Evolutionary conservation across 1,284 basidiomycete species (phyloP), one percentile per base, ranked within the genome.

Genomic region (Cutaneotrichosporon cavernicola): DNA sequence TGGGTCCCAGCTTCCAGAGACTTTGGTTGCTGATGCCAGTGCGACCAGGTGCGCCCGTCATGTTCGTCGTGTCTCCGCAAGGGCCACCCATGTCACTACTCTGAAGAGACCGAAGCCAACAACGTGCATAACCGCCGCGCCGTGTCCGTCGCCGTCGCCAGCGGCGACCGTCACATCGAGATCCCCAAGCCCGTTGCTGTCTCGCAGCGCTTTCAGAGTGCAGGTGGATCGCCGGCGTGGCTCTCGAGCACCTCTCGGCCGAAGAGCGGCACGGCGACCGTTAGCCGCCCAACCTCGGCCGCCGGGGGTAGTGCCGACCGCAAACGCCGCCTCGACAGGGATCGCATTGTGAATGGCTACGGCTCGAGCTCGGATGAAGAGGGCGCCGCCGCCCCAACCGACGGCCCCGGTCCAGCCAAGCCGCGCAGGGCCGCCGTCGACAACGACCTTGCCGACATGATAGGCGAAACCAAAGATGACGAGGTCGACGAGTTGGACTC

Each of bases 31-130:
- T 16, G 36, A 32, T 8, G 43, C 6, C 62, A 77, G 76, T 77
- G 76, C 56, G 76, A 77, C 65, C 76, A 77, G 59, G 67, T 63
- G 34, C 67, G 74, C 30, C 76, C 76, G 6, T 67, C 73, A 0
- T 77, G 75, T 60, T 70, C 71, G 5, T 75, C 73, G 4, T 77
- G 76, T 56, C 59, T 67, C 5, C 72, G 75, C 43, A 76, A 75
- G 66, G 73, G 72, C 22, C 72, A 73, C 50, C 58, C 60, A 5
- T 77, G 76, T 55, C 67, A 67, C 40, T 77, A 77, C 64, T 69
- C 70, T 22, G 75, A 76, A 30, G 75, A 76, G 47, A 69, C 73
- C 11, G 73, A 75, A 61, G 64, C 63, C 13, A 72, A 68, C 59
- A 69, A 69, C 58, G 62, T 60, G 4, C 60, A 65, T 53, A 69